Base-by-base conservation (phyloP, 2,329 filamentous ascomycete species). In the Penicillium sp. region DNA sequence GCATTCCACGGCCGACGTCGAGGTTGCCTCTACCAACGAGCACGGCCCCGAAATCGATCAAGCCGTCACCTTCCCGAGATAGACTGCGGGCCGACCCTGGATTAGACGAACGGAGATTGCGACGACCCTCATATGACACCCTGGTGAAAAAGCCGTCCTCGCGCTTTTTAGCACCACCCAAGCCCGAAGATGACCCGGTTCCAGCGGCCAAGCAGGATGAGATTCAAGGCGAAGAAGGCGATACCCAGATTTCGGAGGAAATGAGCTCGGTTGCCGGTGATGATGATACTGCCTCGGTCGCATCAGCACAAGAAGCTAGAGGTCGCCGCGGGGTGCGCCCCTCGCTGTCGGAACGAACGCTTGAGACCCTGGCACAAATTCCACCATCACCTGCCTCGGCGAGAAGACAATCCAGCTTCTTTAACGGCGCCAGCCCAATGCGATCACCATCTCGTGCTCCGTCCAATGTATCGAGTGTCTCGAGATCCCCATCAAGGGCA, bases 351-450 rank as follows among this genome's bases (percentile, higher is more conserved):
- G 92, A 97, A 64, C 81, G 93, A 54, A 95, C 92, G 0, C 87
- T 96, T 40, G 90, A 96, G 70, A 96, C 90, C 0, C 77, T 97
- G 5, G 83, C 91, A 3, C 83, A 86, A 44, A 77, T 96, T 29
- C 89, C 92, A 0, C 85, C 89, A 0, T 94, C 92, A 0, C 92
- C 92, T 4, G 84, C 83, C 0, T 72, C 88, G 43, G 83, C 81
- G 48, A 84, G 84, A 54, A 84, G 86, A 50, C 78, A 82, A 8
- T 90, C 90, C 0, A 85, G 83, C 51, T 92, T 96, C 70, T 94
- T 89, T 67, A 86, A 85, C 45, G 73, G 79, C 2, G 79, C 86
- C n/a, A 82, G 82, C 54, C 78, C 81, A 6, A 82, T 83, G 73
- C 79, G 80, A 16, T 82, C 88, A 4, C 66, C 90, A 71, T 60